phyloP scores from a whole-genome alignment of 257 asterid genomes.

The Nicotiana noctiflora region DNA sequence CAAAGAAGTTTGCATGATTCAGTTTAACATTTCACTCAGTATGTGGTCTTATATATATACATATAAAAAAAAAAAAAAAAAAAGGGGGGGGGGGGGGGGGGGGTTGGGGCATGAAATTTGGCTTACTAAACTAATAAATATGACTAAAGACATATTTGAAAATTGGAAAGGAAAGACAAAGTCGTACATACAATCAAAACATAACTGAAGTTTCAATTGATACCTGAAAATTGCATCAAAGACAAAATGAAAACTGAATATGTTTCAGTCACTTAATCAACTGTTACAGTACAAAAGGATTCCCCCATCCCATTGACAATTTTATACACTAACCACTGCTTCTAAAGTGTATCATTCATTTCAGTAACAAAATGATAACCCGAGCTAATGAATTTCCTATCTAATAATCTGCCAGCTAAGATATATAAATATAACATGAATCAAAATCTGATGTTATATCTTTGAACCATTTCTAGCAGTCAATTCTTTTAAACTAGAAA shows the following conservation, averaged over 20 bases:
- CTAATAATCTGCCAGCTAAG: not conserved
- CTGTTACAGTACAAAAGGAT: not conserved
- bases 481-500: not conserved
- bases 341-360: slow-evolving; percentile 1
- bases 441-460: not conserved
- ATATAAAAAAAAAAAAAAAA: no score
- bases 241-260: not conserved
- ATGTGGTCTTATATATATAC: not conserved
- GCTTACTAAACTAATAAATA: not conserved
- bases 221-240: not conserved
- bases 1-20: no score
- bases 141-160: not conserved
- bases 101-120: not conserved
- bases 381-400: not conserved
- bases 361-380: not conserved
- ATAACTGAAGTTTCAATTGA: not conserved
- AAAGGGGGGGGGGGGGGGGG: no score
- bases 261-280: not conserved
- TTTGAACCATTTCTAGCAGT: not conserved
- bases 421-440: not conserved
- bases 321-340: not conserved
- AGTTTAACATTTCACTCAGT: not conserved
- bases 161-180: not conserved
- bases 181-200: not conserved
- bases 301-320: not conserved